Evolutionary conservation across 441 rosid genomes (phyloP).

Genomic region (Syzygium malaccense): DNA sequence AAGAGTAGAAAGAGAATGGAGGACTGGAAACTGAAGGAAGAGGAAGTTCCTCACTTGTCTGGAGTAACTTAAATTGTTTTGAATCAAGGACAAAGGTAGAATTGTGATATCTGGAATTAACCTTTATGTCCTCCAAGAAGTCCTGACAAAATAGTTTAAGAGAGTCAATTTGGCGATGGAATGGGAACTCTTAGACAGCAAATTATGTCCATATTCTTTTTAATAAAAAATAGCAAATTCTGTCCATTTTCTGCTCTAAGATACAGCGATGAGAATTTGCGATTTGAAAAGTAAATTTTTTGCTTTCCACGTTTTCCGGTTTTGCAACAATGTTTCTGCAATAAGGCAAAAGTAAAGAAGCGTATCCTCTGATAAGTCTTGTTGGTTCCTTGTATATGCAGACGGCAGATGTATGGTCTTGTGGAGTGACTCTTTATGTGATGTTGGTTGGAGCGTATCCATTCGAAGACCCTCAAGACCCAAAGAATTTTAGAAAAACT

Average conservation of each 20-base stretch:
- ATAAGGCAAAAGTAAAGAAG: neutral
- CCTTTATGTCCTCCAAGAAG: neutral
- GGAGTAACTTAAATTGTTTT: neutral
- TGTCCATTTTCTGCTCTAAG: neutral
- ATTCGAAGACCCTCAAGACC: slow-evolving; percentile 9
- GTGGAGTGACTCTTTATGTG: slow-evolving; percentile 10
- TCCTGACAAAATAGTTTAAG: neutral
- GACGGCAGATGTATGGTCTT: slow-evolving; percentile 6
- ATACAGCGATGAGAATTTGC: neutral
- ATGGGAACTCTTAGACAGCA: neutral
- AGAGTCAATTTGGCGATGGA: neutral
- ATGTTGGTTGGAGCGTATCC: slow-evolving; percentile 1
- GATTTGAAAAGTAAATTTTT: neutral
- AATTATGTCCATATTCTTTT: neutral
- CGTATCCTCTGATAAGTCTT: neutral
- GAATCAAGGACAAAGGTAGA: neutral
- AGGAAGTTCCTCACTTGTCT: neutral
- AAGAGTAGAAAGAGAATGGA: neutral
- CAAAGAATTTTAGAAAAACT: slow-evolving; percentile 5
- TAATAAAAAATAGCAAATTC: neutral
- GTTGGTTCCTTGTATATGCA: neutral
- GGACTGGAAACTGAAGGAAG: neutral
- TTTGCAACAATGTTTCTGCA: neutral
- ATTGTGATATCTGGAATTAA: neutral
- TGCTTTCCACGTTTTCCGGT: neutral